Base-by-base conservation (phyloP, 495 filamentous ascomycete genomes). In the Evernia prunastri region DNA sequence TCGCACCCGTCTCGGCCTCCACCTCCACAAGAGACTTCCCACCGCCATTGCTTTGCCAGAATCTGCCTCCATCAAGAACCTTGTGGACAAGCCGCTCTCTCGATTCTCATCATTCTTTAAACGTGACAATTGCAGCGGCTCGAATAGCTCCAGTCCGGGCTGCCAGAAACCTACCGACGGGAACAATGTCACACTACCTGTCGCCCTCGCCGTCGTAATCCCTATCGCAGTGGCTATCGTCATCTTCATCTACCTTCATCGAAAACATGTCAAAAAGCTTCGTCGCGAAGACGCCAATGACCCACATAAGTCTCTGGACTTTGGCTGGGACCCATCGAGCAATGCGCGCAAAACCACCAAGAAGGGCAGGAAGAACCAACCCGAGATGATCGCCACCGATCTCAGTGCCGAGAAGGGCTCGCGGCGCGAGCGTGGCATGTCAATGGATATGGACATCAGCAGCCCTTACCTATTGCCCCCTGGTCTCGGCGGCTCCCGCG, bases 401-500 rank as follows among this genome's bases (percentile, higher is more conserved):
- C 35, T 64, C 20, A 58, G 37, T 31, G 64, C 72, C 4, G 79
- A 82, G 67, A 85, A 83, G 68, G 59, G 67, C 15, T 64, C 73
- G 29, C 83, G 81, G 57, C 85, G 84, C 62, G 72, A 79, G 33
- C 81, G 86, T 51, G 91, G 93, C 58, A 76, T 97, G 71, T 96
- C 92, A 6, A 83, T 92, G 82, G 88, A 91, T 68, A 82, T 96
- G 78, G 86, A 89, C 66, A 79, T 92, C 35, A 84, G 82, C 37
- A 92, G 84, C 66, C 94, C 94, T 9, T 98, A 97, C 72, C 82
- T 98, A 17, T 77, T 98, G n/a, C 92, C 94, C 2, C 89, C 89
- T 0, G 86, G 82, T 17, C 67, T 94, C 35, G 84, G 92, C 25
- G 80, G 81, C 71, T 96, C 94, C 2, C 82, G 84, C 39, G 91